Base-by-base conservation (phyloP, 331 rosid species). In the Prunus yedoensis region DNA sequence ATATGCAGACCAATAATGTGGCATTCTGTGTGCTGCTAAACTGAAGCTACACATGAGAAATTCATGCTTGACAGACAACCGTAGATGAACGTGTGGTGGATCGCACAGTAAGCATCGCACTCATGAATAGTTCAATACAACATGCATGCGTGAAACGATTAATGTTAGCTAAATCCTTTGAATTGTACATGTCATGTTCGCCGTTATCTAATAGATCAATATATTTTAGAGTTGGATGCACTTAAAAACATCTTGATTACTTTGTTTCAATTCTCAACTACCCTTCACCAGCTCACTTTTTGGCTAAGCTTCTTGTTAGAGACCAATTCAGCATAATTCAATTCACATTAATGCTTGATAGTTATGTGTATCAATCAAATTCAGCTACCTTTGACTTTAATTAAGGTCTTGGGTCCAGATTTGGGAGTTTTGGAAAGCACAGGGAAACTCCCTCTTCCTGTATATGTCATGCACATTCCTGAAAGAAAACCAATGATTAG, bases 211-310 rank as follows among this genome's bases (percentile, higher is more conserved):
- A 57, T 4, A 56, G 1, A 57, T 57, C 7, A 28, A 35, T 7
- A 35, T 5, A 35, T 5, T 35, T 35, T 35, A 35, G 5, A 35
- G 41, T 35, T 35, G 41, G 41, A 5, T 5, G 16, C 77, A 71
- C 73, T 71, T 41, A 27, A 21, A 47, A 77, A 66, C 72, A 77
- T 72, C 72, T 76, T 81, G 85, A 77, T 74, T 47, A 53, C 68
- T 65, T 77, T 47, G 20, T 17, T 52, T 52, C 57, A 52, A 25
- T 64, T 68, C 73, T 78, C 82, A 81, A 78, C 87, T 71, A 77
- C 88, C 58, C 77, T 82, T 53, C 20, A 74, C 62, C 23, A 50
- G 54, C 38, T 2, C 18, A 63, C 57, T 73, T 69, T 47, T 43
- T 62, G 72, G 32, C 64, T 75, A 27, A 27, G 18, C 49, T 73